phyloP scores from a whole-genome alignment of 345 rosid genomes.

The Lagerstroemia speciosa region DNA sequence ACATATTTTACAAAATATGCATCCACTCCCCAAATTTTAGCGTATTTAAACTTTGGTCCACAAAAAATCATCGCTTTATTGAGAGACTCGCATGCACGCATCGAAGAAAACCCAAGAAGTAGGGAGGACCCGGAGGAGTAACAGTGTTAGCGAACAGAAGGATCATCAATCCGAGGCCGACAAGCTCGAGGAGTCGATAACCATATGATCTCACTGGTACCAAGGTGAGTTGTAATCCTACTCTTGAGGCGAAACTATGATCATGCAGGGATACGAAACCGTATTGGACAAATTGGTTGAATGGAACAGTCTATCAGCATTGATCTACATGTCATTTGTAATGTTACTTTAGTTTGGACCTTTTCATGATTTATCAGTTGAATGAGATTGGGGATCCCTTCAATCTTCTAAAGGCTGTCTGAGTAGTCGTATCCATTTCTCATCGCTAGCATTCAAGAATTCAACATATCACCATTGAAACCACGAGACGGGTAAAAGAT shows the following conservation, averaged over 20 bases:
- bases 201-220: too few relatives aligned
- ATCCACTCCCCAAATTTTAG: neutral
- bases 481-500: neutral
- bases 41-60: neutral
- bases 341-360: neutral
- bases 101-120: too few relatives aligned
- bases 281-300: constrained; percentile 57
- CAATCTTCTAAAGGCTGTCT: neutral
- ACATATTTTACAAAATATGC: neutral
- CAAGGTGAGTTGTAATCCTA: too few relatives aligned
- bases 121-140: too few relatives aligned
- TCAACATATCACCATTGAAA: neutral
- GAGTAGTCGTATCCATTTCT: neutral
- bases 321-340: neutral
- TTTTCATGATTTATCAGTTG: neutral
- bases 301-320: constrained; percentile 35
- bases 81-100: constrained; percentile 34
- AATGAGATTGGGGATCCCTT: neutral
- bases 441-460: neutral
- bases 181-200: too few relatives aligned
- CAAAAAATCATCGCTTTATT: neutral
- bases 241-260: too few relatives aligned
- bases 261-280: too few relatives aligned
- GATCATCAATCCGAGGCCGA: too few relatives aligned
- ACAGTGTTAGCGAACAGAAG: too few relatives aligned